Conservation (phyloP, 805 yeast genomes). For the Cyberlindnera mycetangii region DNA sequence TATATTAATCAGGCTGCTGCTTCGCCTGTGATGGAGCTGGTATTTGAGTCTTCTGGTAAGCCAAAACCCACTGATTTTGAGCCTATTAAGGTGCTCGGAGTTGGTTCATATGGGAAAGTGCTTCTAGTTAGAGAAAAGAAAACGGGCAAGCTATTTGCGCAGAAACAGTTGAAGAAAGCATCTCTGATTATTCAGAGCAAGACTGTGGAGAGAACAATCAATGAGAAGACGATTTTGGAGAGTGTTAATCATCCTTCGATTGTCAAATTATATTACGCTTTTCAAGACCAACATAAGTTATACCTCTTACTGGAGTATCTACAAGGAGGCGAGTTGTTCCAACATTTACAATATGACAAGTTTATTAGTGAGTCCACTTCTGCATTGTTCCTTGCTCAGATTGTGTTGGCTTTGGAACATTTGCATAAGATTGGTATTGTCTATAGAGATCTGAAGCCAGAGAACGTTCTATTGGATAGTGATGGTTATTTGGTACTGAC, state of each 20-base stretch:
- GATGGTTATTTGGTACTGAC: constrained; percentile 94
- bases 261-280: constrained; percentile 76
- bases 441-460: constrained; percentile 95
- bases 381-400: constrained; percentile 91
- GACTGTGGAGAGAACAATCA: constrained; percentile 71
- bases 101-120: constrained; percentile 89
- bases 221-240: constrained; percentile 71
- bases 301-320: constrained; percentile 77
- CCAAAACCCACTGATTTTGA: constrained; percentile 54
- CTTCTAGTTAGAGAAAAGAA: constrained; percentile 63
- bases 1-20: constrained; percentile 26
- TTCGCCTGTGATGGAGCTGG: background rate
- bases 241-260: constrained; percentile 77
- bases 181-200: constrained; percentile 58
- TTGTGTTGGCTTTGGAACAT: constrained; percentile 88
- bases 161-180: constrained; percentile 82
- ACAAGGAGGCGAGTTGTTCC: constrained; percentile 88
- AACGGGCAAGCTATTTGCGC: constrained; percentile 72
- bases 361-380: constrained; percentile 89
- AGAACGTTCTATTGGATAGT: constrained; percentile 88
- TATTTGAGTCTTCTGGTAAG: constrained; percentile 10
- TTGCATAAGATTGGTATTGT: constrained; percentile 93
- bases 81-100: constrained; percentile 74
- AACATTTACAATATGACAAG: constrained; percentile 95
- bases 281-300: constrained; percentile 75